Evolutionary conservation across 345 rosid genomes (phyloP).

Genomic region (Alliaria petiolata): DNA sequence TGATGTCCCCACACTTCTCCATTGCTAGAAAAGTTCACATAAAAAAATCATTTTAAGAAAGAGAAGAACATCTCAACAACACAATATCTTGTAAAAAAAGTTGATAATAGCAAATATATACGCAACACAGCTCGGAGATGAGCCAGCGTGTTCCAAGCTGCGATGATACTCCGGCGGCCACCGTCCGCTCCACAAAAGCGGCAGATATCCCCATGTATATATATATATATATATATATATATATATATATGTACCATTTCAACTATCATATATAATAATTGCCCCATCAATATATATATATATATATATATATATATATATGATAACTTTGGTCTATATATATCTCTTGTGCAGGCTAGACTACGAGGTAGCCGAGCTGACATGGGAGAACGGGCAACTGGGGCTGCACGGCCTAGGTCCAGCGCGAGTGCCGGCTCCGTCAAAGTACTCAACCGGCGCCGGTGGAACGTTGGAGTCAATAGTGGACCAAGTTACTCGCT

Average conservation of each 20-base stretch:
- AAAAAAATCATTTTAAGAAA: conserved; percentile 5
- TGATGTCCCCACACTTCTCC: conserved; percentile 26
- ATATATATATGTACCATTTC: too few species aligned
- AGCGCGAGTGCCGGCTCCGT: conserved; percentile 39
- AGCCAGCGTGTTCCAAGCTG: conserved; percentile 89
- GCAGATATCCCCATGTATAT: conserved; percentile 52
- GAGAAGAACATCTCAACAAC: conserved; percentile 8
- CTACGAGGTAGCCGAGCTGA: conserved; percentile 86
- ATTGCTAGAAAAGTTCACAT: conserved; percentile 18
- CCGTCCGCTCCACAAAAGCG: conserved; percentile 38
- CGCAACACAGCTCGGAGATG: conserved; percentile 32
- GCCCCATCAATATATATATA: background rate
- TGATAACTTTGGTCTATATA: background rate
- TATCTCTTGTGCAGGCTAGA: conserved; percentile 44
- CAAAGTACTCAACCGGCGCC: conserved; percentile 50
- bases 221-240: too few species aligned
- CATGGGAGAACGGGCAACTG: conserved; percentile 93
- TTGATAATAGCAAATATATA: background rate
- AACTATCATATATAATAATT: background rate
- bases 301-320: too few species aligned
- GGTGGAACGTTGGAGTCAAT: conserved; percentile 86
- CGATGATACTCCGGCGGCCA: conserved; percentile 43
- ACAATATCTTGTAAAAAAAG: background rate
- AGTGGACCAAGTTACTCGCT: conserved; percentile 75
- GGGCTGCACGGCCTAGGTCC: conserved; percentile 74